phyloP scores from a whole-genome alignment of 192 early-diverging fungal species.

The Linnemannia schmuckeri region DNA sequence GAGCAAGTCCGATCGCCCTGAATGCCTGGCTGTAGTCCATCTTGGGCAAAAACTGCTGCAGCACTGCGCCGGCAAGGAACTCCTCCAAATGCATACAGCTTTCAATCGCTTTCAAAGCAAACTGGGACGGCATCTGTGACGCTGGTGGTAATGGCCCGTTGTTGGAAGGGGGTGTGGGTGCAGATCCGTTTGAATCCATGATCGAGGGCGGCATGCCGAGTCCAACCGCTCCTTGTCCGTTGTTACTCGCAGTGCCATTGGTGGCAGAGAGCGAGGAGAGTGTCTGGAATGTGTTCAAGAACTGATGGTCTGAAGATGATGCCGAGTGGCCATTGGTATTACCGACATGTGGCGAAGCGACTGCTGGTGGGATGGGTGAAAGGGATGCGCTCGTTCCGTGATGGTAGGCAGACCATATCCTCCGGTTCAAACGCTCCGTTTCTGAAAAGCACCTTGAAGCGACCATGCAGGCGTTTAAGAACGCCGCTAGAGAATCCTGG shows the following conservation, averaged over 20 bases:
- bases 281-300: background rate
- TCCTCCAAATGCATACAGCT: conserved; percentile 45
- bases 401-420: conserved; percentile 34
- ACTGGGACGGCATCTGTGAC: background rate
- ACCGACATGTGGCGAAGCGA: background rate
- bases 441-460: conserved; percentile 40
- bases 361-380: background rate
- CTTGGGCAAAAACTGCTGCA: conserved; percentile 46
- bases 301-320: background rate
- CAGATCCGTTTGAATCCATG: background rate
- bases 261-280: background rate
- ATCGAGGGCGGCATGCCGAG: background rate
- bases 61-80: conserved; percentile 19
- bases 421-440: conserved; percentile 12
- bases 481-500: conserved; percentile 42
- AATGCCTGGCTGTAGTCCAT: conserved; percentile 42
- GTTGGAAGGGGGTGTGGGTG: background rate
- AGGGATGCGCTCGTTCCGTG: conserved; percentile 4
- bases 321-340: background rate
- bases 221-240: background rate
- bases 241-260: background rate
- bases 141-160: background rate
- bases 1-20: conserved; percentile 26
- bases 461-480: conserved; percentile 45
- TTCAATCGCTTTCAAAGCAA: conserved; percentile 32